Evolutionary conservation across 2,329 filamentous ascomycete genomes (phyloP).

Genomic region (Claviceps africana): DNA sequence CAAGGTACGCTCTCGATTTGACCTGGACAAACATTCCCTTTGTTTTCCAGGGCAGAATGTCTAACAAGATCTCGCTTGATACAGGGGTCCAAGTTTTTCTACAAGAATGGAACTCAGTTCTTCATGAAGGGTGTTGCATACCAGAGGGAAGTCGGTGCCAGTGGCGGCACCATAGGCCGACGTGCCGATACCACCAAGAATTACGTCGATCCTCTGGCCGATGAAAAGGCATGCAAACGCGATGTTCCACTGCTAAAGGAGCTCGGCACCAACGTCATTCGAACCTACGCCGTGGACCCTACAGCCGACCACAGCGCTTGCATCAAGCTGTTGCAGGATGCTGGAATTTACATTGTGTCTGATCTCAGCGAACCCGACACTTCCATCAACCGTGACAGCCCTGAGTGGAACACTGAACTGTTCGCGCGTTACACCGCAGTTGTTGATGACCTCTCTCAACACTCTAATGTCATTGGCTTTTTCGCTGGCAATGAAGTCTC

Average conservation of each 20-base stretch:
- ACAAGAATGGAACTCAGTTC: slow-evolving; percentile 52
- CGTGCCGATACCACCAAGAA: slow-evolving; percentile 19
- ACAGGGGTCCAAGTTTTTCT: slow-evolving; percentile 78
- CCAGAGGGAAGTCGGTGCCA: slow-evolving; percentile 61
- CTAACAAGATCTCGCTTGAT: slow-evolving; percentile 3
- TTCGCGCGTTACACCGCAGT: slow-evolving; percentile 73
- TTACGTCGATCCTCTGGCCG: slow-evolving; percentile 74
- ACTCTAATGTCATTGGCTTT: slow-evolving; percentile 90
- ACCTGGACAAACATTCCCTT: background rate
- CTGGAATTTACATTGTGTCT: slow-evolving; percentile 89
- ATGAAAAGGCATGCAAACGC: slow-evolving; percentile 57
- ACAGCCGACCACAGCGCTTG: slow-evolving; percentile 63
- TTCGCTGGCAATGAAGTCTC: slow-evolving; percentile 97
- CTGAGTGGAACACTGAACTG: slow-evolving; percentile 65
- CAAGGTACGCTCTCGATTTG: slow-evolving; percentile 39
- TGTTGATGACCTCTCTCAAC: slow-evolving; percentile 66
- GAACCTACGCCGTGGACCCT: slow-evolving; percentile 87
- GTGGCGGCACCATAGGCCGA: slow-evolving; percentile 31
- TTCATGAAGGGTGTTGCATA: slow-evolving; percentile 92
- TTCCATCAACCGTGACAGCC: slow-evolving; percentile 74
- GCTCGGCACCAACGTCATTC: slow-evolving; percentile 81
- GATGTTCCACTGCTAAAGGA: slow-evolving; percentile 71
- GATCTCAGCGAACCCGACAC: slow-evolving; percentile 69
- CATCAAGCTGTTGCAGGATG: slow-evolving; percentile 69
- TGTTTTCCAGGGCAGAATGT: background rate